These are phyloP conservation scores for Erigeron philadelphicus DNA, from an alignment of 140 eudicot species.

Conservation along the genomic window DNA sequence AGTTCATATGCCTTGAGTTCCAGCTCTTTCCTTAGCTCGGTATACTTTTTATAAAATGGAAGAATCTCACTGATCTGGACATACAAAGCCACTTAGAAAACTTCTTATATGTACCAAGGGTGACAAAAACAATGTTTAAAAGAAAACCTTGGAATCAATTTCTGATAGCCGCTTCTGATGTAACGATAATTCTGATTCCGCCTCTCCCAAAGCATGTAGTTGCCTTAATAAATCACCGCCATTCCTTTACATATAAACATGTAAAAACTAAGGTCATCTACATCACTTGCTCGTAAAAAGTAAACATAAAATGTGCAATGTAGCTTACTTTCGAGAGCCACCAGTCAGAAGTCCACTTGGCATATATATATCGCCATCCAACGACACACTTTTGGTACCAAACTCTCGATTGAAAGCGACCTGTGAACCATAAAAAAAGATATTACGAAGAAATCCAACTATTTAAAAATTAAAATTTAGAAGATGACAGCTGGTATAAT, in stretches of 20 bases:
- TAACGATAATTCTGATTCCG: constrained; percentile 51
- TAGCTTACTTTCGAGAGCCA: constrained; percentile 89
- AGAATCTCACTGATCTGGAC: constrained; percentile 69
- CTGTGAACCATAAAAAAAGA: constrained; percentile 33
- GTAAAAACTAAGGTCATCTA: constrained; percentile 12
- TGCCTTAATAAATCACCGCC: constrained; percentile 81
- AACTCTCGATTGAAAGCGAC: constrained; percentile 74
- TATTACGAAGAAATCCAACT: neutral
- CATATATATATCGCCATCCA: constrained; percentile 89
- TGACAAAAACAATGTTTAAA: constrained; percentile 16
- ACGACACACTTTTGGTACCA: constrained; percentile 71
- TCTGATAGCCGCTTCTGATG: constrained; percentile 71
- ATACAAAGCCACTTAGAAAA: constrained; percentile 7
- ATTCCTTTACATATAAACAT: constrained; percentile 51
- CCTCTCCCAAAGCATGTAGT: constrained; percentile 75
- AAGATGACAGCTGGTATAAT: neutral
- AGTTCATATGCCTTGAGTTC: constrained; percentile 85
- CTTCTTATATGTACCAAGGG: neutral
- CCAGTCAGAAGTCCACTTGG: constrained; percentile 97
- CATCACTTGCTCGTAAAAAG: neutral
- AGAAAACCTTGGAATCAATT: constrained; percentile 71
- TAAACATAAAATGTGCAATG: neutral
- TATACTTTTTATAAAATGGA: constrained; percentile 73
- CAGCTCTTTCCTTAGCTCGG: constrained; percentile 66
- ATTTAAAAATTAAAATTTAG: neutral